These are phyloP conservation scores for Botryotinia convoluta DNA, from an alignment of 2,329 filamentous ascomycete species.

Conservation along the genomic window DNA sequence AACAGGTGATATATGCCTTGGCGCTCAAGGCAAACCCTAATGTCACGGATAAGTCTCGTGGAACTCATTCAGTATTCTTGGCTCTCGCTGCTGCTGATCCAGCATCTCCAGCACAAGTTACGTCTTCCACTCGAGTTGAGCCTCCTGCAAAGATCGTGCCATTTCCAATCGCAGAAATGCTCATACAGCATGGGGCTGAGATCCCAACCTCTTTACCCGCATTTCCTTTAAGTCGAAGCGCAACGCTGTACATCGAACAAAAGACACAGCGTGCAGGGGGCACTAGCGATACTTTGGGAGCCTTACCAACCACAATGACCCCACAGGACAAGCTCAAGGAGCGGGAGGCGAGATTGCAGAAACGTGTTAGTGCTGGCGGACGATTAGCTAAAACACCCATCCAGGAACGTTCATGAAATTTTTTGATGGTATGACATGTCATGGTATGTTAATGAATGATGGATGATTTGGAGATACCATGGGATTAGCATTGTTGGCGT, in stretches of 20 bases:
- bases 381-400: constrained; percentile 53
- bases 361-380: constrained; percentile 75
- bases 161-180: constrained; percentile 86
- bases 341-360: constrained; percentile 68
- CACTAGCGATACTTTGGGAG: constrained; percentile 55
- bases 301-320: constrained; percentile 53
- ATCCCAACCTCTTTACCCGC: constrained; percentile 73
- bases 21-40: constrained; percentile 87
- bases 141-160: constrained; percentile 53
- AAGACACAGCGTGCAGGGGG: constrained; percentile 54
- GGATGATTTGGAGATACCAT: constrained; percentile 38
- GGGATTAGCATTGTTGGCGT: constrained; percentile 37
- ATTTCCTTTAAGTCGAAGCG: constrained; percentile 78
- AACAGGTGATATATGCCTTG: constrained; percentile 86
- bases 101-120: constrained; percentile 62
- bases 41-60: constrained; percentile 76
- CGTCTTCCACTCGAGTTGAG: constrained; percentile 44
- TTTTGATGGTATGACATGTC: constrained; percentile 3
- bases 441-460: constrained; percentile 32
- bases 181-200: constrained; percentile 91
- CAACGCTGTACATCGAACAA: constrained; percentile 81
- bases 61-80: constrained; percentile 85
- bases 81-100: constrained; percentile 92
- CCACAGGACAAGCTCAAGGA: constrained; percentile 56
- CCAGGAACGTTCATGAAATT: constrained; percentile 33